Conservation (phyloP, 2,329 filamentous ascomycete genomes). For the Nemania abortiva region DNA sequence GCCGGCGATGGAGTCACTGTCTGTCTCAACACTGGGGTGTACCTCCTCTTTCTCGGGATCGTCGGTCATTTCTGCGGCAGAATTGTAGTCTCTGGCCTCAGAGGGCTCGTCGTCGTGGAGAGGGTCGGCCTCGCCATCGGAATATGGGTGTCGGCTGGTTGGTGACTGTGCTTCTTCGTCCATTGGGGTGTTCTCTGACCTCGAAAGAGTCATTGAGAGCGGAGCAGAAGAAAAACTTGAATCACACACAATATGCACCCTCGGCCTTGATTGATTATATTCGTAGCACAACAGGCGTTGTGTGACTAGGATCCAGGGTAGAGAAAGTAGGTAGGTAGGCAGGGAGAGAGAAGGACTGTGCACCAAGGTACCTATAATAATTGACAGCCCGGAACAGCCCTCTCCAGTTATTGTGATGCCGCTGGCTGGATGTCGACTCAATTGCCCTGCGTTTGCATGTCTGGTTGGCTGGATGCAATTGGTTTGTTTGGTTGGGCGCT, state of each 20-base stretch:
- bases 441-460: slow-evolving; percentile 7
- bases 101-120: slow-evolving; percentile 15
- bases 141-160: neutral
- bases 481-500: slow-evolving; percentile 28
- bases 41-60: slow-evolving; percentile 27
- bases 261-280: slow-evolving; percentile 31
- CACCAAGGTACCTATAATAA: neutral
- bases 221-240: slow-evolving; percentile 20
- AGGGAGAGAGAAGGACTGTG: slow-evolving; percentile 10
- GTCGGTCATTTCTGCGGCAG: slow-evolving; percentile 17
- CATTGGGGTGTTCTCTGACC: slow-evolving; percentile 55
- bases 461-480: slow-evolving; percentile 31
- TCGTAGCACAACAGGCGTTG: slow-evolving; percentile 28
- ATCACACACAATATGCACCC: slow-evolving; percentile 28
- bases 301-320: slow-evolving; percentile 18
- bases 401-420: too few species aligned
- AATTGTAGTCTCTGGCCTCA: slow-evolving; percentile 9
- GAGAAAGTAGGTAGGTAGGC: neutral
- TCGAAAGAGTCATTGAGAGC: slow-evolving; percentile 46
- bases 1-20: slow-evolving; percentile 50
- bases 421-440: slow-evolving; percentile 33
- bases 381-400: neutral
- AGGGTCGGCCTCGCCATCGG: slow-evolving; percentile 10
- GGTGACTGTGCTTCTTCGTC: slow-evolving; percentile 50
- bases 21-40: slow-evolving; percentile 45